These are phyloP conservation scores for Lavandula angustifolia DNA, from an alignment of 257 asterid genomes.

Conservation along the genomic window DNA sequence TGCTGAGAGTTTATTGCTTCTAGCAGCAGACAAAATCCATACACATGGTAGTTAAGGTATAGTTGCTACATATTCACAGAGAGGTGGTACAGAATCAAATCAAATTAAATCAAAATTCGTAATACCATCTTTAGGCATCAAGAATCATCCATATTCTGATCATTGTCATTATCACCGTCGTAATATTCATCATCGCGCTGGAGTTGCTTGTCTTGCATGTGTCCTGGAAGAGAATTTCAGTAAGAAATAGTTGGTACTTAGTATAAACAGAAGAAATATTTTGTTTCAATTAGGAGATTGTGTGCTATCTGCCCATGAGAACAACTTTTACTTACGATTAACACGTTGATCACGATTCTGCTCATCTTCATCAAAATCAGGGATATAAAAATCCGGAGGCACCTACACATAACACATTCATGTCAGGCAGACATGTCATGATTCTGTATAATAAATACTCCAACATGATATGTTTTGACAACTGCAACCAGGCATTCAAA, in stretches of 20 bases:
- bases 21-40: constrained; percentile 20
- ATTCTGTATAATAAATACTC: not conserved
- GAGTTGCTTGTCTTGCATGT: constrained; percentile 82
- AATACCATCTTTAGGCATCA: constrained; percentile 31
- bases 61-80: constrained; percentile 37
- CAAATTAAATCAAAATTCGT: not conserved
- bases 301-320: not conserved
- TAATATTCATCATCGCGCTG: constrained; percentile 96
- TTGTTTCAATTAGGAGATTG: not conserved
- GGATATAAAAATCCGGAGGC: constrained; percentile 94
- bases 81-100: not conserved
- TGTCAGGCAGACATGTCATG: constrained; percentile 2
- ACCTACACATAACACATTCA: constrained; percentile 49
- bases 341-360: constrained; percentile 88
- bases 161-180: constrained; percentile 91
- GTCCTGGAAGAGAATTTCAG: constrained; percentile 51
- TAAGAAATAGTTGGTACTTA: not conserved
- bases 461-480: constrained; percentile 8
- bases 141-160: constrained; percentile 64
- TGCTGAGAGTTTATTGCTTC: not conserved
- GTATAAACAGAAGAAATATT: not conserved
- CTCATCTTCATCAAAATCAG: constrained; percentile 87
- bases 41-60: not conserved
- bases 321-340: constrained; percentile 63
- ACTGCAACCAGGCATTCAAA: constrained; percentile 2